Conservation (phyloP, 495 filamentous ascomycete genomes). For the Penicillium malachiteum region DNA sequence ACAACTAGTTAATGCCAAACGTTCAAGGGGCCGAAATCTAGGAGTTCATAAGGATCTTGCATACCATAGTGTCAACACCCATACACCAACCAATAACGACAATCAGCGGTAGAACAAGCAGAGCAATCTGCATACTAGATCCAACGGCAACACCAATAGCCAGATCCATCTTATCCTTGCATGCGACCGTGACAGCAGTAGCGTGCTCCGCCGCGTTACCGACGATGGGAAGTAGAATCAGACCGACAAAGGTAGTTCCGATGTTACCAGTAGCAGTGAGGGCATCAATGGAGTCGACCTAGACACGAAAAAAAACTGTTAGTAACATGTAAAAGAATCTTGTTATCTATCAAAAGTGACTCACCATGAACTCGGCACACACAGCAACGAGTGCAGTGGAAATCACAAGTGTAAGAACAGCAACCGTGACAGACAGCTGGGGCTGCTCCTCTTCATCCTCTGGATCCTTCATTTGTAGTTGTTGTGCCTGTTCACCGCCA, state of each 20-base stretch:
- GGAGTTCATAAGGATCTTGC: not conserved
- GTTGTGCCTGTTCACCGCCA: slow-evolving; percentile 42
- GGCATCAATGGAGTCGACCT: slow-evolving; percentile 68
- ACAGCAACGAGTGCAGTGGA: slow-evolving; percentile 80
- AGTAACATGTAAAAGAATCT: not conserved
- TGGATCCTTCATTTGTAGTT: slow-evolving; percentile 43
- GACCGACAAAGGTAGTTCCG: slow-evolving; percentile 74
- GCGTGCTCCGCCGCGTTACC: slow-evolving; percentile 88
- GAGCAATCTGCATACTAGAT: slow-evolving; percentile 82
- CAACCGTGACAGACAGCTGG: slow-evolving; percentile 65
- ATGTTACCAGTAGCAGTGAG: slow-evolving; percentile 58
- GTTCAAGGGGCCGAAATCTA: no score
- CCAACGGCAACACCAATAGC: slow-evolving; percentile 83
- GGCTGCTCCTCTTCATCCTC: slow-evolving; percentile 70
- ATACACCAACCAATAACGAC: slow-evolving; percentile 82
- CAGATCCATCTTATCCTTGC: slow-evolving; percentile 90
- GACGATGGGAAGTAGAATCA: slow-evolving; percentile 86
- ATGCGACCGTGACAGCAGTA: slow-evolving; percentile 80
- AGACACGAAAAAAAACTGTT: not conserved
- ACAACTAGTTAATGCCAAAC: slow-evolving; percentile 20
- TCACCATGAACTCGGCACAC: slow-evolving; percentile 85
- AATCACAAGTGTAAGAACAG: slow-evolving; percentile 64
- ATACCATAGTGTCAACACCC: slow-evolving; percentile 52
- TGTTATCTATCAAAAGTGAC: not conserved
- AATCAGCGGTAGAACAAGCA: slow-evolving; percentile 74